phyloP scores from a whole-genome alignment of 2,329 filamentous ascomycete species.

The Helotiales sp. region DNA sequence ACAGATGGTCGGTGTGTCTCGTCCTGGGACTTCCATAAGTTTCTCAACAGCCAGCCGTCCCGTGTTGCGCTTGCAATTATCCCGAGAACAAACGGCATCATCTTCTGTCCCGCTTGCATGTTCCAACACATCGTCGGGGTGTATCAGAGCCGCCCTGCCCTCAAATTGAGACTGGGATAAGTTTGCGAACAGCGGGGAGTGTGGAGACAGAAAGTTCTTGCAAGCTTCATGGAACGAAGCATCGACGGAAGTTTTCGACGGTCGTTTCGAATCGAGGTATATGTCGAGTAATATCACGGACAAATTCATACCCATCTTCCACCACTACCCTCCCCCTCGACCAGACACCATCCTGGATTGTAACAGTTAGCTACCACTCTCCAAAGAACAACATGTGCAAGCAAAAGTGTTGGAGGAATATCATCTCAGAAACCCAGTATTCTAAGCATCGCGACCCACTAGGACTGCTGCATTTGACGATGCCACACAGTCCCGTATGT shows the following conservation, averaged over 20 bases:
- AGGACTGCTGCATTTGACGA: conserved; percentile 40
- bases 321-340: not conserved
- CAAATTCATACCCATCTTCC: not conserved
- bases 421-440: conserved; percentile 36
- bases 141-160: not conserved
- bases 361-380: not conserved
- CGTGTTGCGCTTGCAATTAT: not conserved
- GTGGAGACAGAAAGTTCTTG: no score
- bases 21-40: no score
- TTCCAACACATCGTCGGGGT: not conserved
- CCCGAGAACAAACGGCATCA: not conserved
- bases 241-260: not conserved
- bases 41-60: not conserved
- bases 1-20: no score
- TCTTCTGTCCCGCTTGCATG: not conserved
- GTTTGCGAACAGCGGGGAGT: not conserved
- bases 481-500: conserved; percentile 30
- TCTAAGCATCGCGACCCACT: conserved; percentile 40
- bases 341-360: not conserved
- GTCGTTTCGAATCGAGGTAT: conserved; percentile 3
- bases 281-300: not conserved
- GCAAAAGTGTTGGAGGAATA: not conserved
- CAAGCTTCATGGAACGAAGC: not conserved
- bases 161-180: not conserved
- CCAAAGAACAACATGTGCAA: not conserved